Conservation (phyloP, 1,284 basidiomycete species). For the Austroboletus rostrupii region DNA sequence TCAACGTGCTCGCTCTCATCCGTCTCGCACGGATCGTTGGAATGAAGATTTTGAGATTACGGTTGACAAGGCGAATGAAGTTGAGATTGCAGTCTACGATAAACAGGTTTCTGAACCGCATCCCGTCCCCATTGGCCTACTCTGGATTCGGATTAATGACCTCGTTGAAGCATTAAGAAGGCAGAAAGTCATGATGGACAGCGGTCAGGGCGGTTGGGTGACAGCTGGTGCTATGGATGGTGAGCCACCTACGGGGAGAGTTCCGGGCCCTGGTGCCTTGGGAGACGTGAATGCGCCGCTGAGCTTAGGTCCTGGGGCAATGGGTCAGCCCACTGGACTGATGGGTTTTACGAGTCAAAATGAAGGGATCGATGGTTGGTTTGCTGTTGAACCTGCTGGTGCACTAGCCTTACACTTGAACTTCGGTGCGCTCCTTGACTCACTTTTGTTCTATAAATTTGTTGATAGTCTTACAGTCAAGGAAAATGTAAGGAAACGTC, state of each 20-base stretch:
- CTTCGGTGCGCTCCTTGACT: slow-evolving; percentile 65
- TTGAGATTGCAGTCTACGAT: slow-evolving; percentile 96
- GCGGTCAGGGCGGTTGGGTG: slow-evolving; percentile 88
- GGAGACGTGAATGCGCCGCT: slow-evolving; percentile 59
- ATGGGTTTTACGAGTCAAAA: slow-evolving; percentile 32
- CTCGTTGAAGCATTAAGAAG: slow-evolving; percentile 91
- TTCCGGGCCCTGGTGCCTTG: slow-evolving; percentile 37
- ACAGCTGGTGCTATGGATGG: slow-evolving; percentile 83
- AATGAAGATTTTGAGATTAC: slow-evolving; percentile 96
- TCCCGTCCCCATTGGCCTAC: slow-evolving; percentile 88
- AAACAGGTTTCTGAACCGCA: slow-evolving; percentile 78
- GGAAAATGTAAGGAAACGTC: slow-evolving; percentile 93
- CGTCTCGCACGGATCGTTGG: slow-evolving; percentile 93
- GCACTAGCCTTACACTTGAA: slow-evolving; percentile 84
- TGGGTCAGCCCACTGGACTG: slow-evolving; percentile 25
- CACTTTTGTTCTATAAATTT: slow-evolving; percentile 3
- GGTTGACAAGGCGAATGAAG: slow-evolving; percentile 97
- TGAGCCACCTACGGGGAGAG: slow-evolving; percentile 39
- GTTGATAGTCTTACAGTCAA: slow-evolving; percentile 61
- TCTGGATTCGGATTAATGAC: slow-evolving; percentile 95
- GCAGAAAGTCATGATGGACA: slow-evolving; percentile 87
- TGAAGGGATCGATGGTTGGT: slow-evolving; percentile 96
- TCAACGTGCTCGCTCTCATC: slow-evolving; percentile 88
- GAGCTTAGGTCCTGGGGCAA: slow-evolving; percentile 38
- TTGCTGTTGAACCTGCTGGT: slow-evolving; percentile 96